Conservation (phyloP, 345 rosid genomes). For the Melaleuca alternifolia region DNA sequence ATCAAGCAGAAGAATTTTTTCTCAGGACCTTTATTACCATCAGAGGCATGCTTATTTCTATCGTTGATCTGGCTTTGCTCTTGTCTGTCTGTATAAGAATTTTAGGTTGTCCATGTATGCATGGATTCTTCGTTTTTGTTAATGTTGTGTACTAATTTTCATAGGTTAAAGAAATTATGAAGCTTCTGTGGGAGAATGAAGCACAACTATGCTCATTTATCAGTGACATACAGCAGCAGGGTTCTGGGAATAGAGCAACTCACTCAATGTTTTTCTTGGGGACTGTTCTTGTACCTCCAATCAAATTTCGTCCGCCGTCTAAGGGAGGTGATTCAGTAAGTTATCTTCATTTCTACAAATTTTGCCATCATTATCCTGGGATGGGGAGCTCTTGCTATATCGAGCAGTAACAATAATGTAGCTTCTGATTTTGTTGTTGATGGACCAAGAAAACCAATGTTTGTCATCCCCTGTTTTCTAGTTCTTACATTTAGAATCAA, state of each 20-base stretch:
- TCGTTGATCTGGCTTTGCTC: background rate
- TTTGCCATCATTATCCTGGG: background rate
- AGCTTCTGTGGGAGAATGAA: slow-evolving; percentile 83
- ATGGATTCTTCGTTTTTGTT: background rate
- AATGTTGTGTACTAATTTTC: background rate
- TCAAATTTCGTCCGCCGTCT: slow-evolving; percentile 78
- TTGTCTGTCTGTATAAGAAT: background rate
- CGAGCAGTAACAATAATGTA: background rate
- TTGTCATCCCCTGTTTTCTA: background rate
- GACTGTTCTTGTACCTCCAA: slow-evolving; percentile 77
- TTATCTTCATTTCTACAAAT: slow-evolving; percentile 3
- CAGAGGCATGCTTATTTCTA: slow-evolving; percentile 41
- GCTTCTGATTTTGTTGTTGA: background rate
- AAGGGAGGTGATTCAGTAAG: slow-evolving; percentile 89
- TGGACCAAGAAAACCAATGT: background rate
- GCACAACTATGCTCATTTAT: slow-evolving; percentile 60
- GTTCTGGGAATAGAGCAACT: slow-evolving; percentile 32
- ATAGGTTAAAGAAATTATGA: slow-evolving; percentile 52
- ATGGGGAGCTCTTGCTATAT: background rate
- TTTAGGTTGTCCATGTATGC: background rate
- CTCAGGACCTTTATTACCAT: slow-evolving; percentile 52
- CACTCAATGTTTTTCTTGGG: slow-evolving; percentile 71
- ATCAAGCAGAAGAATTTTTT: slow-evolving; percentile 17
- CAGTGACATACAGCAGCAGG: slow-evolving; percentile 60
- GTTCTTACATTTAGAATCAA: background rate